Percentiles rank a stretch among this genome's conserved stretches.
Evolutionary conservation across 78 protist species (phyloP).

Genomic region (Blattamonas nauphoetae): DNA sequence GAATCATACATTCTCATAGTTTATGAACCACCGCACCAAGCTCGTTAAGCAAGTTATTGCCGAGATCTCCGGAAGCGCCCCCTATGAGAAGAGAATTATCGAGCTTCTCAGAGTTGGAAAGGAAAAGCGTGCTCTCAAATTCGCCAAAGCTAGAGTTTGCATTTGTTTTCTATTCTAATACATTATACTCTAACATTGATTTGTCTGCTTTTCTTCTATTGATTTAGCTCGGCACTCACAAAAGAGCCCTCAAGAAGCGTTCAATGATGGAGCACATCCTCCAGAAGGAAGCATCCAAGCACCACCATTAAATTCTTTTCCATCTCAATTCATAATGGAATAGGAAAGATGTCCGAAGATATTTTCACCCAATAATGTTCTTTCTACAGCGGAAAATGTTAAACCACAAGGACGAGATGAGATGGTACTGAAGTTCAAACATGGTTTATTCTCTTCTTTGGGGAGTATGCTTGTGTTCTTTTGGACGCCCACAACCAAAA

Average conservation of each 20-base stretch:
- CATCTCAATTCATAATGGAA: no score
- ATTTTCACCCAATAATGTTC: no score
- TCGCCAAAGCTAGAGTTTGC: conserved; percentile 4
- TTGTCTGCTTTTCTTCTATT: neutral
- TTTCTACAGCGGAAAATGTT: no score
- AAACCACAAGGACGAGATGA: no score
- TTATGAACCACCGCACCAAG: no score
- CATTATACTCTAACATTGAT: neutral
- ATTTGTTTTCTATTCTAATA: neutral
- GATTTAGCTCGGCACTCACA: conserved; percentile 13
- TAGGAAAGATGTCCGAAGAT: no score
- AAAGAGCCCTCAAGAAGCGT: conserved; percentile 4
- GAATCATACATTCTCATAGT: no score
- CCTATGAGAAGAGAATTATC: conserved; percentile 16
- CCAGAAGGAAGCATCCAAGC: neutral
- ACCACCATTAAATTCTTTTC: no score
- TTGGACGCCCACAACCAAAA: no score
- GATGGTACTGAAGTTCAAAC: no score
- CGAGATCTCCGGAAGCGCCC: conserved; percentile 9
- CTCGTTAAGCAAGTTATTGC: conserved; percentile 1
- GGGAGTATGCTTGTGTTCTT: no score
- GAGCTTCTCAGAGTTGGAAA: conserved; percentile 11
- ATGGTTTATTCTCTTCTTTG: no score
- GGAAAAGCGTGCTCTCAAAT: conserved; percentile 6
- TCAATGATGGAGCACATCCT: neutral